These are phyloP conservation scores for Aspergillus bridgeri DNA, from an alignment of 495 filamentous ascomycete genomes.

Conservation along the genomic window DNA sequence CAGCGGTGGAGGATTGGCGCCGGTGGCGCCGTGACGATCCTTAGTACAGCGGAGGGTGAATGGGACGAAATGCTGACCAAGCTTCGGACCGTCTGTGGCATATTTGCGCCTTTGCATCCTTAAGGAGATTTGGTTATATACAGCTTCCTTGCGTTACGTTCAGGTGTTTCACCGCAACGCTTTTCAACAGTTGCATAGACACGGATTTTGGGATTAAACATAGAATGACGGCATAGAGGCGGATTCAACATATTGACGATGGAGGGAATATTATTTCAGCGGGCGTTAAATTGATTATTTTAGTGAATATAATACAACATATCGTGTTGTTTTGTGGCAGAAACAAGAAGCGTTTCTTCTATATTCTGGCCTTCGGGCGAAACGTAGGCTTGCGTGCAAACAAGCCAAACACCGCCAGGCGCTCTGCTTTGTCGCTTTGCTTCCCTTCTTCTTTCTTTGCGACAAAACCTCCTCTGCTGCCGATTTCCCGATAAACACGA, in stretches of 20 bases:
- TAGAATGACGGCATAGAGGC: constrained; percentile 14
- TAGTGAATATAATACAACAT: background rate
- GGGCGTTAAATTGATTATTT: background rate
- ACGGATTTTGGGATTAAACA: background rate
- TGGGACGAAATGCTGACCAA: constrained; percentile 91
- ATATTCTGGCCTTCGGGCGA: no score
- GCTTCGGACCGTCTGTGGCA: constrained; percentile 60
- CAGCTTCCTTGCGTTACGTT: background rate
- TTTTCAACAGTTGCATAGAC: constrained; percentile 33
- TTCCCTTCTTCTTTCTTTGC: background rate
- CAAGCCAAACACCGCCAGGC: constrained; percentile 29
- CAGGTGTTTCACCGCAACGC: constrained; percentile 9
- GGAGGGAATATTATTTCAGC: background rate
- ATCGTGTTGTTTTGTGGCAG: background rate
- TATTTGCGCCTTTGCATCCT: constrained; percentile 31
- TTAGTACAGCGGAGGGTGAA: constrained; percentile 75
- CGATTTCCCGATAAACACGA: background rate
- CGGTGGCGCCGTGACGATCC: constrained; percentile 79
- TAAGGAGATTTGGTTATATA: background rate
- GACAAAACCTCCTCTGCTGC: background rate
- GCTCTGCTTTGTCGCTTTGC: background rate
- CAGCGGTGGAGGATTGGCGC: constrained; percentile 81
- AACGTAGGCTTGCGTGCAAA: no score
- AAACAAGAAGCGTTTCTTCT: no score
- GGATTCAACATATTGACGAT: constrained; percentile 37